Conservation (phyloP, 164 flowering plant species). For the Cinnamomum chago region DNA sequence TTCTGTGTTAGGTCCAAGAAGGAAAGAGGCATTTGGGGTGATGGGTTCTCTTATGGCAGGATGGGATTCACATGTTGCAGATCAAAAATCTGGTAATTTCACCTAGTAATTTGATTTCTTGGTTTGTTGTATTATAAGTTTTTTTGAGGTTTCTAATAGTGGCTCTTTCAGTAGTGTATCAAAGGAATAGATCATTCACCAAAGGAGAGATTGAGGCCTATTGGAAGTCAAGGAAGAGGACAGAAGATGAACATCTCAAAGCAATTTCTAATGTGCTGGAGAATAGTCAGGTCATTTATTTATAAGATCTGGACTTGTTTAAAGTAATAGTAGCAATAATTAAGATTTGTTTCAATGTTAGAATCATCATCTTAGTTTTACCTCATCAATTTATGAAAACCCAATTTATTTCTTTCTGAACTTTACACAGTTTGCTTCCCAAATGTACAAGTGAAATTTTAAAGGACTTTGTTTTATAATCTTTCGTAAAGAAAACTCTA, state of each 20-base stretch:
- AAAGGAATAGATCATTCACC: constrained; percentile 67
- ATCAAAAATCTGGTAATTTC: constrained; percentile 49
- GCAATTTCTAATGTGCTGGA: constrained; percentile 25
- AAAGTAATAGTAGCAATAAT: background rate
- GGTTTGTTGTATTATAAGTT: background rate
- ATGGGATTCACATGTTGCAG: constrained; percentile 56
- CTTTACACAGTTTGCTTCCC: no score
- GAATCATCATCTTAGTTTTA: no score
- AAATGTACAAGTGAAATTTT: no score
- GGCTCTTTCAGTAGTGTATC: constrained; percentile 33
- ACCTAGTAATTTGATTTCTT: background rate
- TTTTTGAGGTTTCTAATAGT: background rate
- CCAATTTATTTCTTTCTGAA: no score
- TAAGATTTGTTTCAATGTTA: background rate
- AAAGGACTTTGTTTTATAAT: no score
- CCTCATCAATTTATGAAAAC: no score
- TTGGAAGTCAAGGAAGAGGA: constrained; percentile 61
- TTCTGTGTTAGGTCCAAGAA: background rate
- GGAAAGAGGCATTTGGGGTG: background rate
- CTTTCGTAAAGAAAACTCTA: no score
- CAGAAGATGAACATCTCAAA: constrained; percentile 55
- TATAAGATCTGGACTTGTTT: no score
- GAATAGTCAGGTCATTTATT: constrained; percentile 15
- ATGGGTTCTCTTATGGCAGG: constrained; percentile 90
- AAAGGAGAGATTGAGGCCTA: constrained; percentile 68